These are phyloP conservation scores for Lagenidium giganteum DNA, from an alignment of 352 stramenopile genomes.

Conservation along the genomic window DNA sequence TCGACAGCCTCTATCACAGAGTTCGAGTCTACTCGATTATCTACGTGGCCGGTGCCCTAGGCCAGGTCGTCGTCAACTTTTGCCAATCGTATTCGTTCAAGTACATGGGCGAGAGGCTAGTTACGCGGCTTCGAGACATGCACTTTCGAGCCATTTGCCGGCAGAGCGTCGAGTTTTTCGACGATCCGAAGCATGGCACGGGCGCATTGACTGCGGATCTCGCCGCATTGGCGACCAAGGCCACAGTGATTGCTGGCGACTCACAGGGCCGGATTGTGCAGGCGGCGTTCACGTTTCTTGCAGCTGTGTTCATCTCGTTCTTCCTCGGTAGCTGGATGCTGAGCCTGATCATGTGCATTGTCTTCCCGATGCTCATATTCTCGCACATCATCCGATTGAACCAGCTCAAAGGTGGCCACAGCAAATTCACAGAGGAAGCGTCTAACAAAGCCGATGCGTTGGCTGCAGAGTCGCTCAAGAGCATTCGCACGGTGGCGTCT, in stretches of 20 bases:
- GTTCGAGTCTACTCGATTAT: conserved; percentile 20
- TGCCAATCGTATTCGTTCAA: conserved; percentile 41
- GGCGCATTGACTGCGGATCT: conserved; percentile 50
- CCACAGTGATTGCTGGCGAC: conserved; percentile 41
- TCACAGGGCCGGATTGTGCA: conserved; percentile 38
- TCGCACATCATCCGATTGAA: conserved; percentile 27
- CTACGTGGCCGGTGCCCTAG: conserved; percentile 25
- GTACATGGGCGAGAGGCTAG: conserved; percentile 46
- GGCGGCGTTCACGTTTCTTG: conserved; percentile 40
- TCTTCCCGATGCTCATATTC: conserved; percentile 59
- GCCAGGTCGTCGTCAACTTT: conserved; percentile 27
- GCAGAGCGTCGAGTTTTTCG: conserved; percentile 68
- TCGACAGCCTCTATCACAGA: conserved; percentile 30
- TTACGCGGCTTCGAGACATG: conserved; percentile 31
- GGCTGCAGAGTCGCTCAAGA: conserved; percentile 14
- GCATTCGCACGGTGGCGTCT: conserved; percentile 49
- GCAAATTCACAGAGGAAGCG: background rate
- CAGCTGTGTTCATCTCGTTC: conserved; percentile 58
- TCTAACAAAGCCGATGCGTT: conserved; percentile 10
- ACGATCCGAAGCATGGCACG: conserved; percentile 53
- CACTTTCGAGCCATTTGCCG: conserved; percentile 35
- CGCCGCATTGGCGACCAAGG: conserved; percentile 42
- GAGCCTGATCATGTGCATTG: conserved; percentile 52
- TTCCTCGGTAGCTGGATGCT: conserved; percentile 61
- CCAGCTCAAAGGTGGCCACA: conserved; percentile 7